These are phyloP conservation scores for Diplocarpon rosae DNA, from an alignment of 2,329 filamentous ascomycete genomes.

Conservation along the genomic window DNA sequence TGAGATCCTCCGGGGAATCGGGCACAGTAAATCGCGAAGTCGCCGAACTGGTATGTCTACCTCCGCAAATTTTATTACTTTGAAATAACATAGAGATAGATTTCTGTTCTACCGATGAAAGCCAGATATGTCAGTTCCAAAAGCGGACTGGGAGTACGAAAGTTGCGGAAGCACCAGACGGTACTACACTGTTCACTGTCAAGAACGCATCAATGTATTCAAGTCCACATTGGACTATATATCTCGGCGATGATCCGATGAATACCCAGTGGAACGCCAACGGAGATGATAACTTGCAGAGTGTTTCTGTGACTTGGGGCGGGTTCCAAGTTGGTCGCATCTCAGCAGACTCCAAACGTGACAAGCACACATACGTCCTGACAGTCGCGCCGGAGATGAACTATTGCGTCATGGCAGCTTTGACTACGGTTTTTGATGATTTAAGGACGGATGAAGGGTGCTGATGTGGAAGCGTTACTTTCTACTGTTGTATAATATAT, in stretches of 20 bases:
- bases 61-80: background rate
- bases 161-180: slow-evolving; percentile 6
- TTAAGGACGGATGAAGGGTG: slow-evolving; percentile 14
- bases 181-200: slow-evolving; percentile 6
- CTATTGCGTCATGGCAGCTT: slow-evolving; percentile 11
- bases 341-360: slow-evolving; percentile 1
- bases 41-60: slow-evolving; percentile 7
- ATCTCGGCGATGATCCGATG: background rate
- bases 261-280: slow-evolving; percentile 8
- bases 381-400: slow-evolving; percentile 9
- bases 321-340: slow-evolving; percentile 12
- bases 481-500: no score
- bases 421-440: slow-evolving; percentile 15
- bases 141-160: slow-evolving; percentile 11
- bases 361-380: slow-evolving; percentile 14
- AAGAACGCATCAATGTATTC: slow-evolving; percentile 4
- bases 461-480: background rate
- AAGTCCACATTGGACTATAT: slow-evolving; percentile 10
- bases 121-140: slow-evolving; percentile 9
- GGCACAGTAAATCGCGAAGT: slow-evolving; percentile 7
- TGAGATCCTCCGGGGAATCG: slow-evolving; percentile 3
- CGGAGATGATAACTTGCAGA: slow-evolving; percentile 6
- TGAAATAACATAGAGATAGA: slow-evolving; percentile 1
- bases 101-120: slow-evolving; percentile 7
- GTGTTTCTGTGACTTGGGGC: slow-evolving; percentile 9